phyloP scores from a whole-genome alignment of 495 filamentous ascomycete species.

The Wilcoxina mikolae region DNA sequence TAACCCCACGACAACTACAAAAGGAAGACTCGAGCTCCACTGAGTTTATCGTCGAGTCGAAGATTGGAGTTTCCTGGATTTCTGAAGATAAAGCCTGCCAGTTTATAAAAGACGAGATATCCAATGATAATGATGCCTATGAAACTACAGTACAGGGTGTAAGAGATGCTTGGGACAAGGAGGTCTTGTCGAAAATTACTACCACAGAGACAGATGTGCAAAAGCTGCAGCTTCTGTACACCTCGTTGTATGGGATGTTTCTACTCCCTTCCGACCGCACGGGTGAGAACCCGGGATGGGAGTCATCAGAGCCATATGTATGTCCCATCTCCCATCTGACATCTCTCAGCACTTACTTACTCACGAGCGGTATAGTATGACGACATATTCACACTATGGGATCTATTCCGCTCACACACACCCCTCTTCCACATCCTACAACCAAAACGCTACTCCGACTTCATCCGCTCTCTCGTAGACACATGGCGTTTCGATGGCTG shows the following conservation, averaged over 20 bases:
- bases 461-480: conserved; percentile 54
- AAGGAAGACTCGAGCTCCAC: too few relatives aligned
- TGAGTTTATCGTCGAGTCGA: conserved; percentile 37
- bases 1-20: conserved; percentile 7
- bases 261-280: conserved; percentile 57
- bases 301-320: conserved; percentile 46
- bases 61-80: conserved; percentile 59
- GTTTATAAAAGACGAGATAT: conserved; percentile 46
- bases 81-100: conserved; percentile 48
- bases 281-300: conserved; percentile 55
- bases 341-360: background rate
- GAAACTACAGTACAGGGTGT: conserved; percentile 36
- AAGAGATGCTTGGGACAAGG: conserved; percentile 41
- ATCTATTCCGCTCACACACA: conserved; percentile 47
- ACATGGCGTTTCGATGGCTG: conserved; percentile 55
- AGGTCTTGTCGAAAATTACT: conserved; percentile 49
- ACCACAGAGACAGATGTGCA: conserved; percentile 42
- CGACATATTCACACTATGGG: conserved; percentile 45
- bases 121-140: conserved; percentile 33
- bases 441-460: conserved; percentile 47
- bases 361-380: conserved; percentile 31
- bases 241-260: conserved; percentile 53
- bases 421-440: conserved; percentile 48
- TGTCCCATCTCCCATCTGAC: background rate
- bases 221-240: conserved; percentile 47